These are phyloP conservation scores for Exidia glandulosa DNA, from an alignment of 768 basidiomycete genomes.

Conservation along the genomic window DNA sequence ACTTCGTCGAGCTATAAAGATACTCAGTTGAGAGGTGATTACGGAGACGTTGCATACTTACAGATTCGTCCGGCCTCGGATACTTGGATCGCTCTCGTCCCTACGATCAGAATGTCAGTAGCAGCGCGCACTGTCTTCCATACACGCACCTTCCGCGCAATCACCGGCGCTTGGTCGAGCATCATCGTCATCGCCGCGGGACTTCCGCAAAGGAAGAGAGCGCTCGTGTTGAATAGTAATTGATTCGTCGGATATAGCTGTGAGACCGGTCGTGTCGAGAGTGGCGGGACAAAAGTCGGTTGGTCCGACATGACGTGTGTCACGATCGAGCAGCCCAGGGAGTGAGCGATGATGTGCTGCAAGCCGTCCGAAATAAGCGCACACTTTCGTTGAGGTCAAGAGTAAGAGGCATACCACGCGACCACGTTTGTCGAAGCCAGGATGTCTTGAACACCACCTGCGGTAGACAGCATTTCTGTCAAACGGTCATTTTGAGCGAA, in stretches of 20 bases:
- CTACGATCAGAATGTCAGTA: not conserved
- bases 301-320: slow-evolving; percentile 31
- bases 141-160: slow-evolving; percentile 29
- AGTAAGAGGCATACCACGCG: slow-evolving; percentile 11
- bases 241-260: slow-evolving; percentile 11
- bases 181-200: slow-evolving; percentile 32
- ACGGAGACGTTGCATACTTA: slow-evolving; percentile 7
- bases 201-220: slow-evolving; percentile 28
- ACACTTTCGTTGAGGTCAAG: too few species aligned
- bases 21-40: not conserved
- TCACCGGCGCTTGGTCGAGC: slow-evolving; percentile 29
- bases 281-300: slow-evolving; percentile 16
- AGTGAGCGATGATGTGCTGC: slow-evolving; percentile 29
- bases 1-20: slow-evolving; percentile 24
- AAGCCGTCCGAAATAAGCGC: not conserved
- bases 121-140: slow-evolving; percentile 8
- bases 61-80: slow-evolving; percentile 31
- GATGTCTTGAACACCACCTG: too few species aligned
- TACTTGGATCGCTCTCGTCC: slow-evolving; percentile 14
- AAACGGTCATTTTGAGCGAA: not conserved
- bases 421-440: slow-evolving; percentile 25
- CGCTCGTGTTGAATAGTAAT: slow-evolving; percentile 23
- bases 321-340: slow-evolving; percentile 29
- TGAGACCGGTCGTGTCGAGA: not conserved
- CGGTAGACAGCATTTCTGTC: slow-evolving; percentile 25